A percentile compares a stretch with the other conserved stretches of the same genome.
These are phyloP conservation scores for Solanum verrucosum DNA, from an alignment of 257 asterid genomes.

Conservation along the genomic window DNA sequence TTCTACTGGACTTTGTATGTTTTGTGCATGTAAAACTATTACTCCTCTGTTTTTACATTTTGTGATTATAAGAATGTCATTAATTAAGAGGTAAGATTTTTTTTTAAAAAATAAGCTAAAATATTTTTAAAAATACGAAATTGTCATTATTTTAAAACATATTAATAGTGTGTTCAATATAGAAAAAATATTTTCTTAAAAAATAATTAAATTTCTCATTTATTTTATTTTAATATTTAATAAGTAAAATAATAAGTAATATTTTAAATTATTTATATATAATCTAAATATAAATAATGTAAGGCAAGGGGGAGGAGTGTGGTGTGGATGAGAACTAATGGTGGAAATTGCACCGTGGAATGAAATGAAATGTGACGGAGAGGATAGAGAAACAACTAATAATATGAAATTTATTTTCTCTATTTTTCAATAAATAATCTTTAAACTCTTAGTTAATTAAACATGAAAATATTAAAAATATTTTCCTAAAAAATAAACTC, in stretches of 20 bases:
- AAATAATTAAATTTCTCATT: neutral
- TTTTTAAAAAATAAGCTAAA: neutral
- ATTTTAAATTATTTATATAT: neutral
- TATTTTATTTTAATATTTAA: neutral
- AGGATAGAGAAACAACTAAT: neutral
- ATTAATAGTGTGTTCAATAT: neutral
- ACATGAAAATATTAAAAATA: no score
- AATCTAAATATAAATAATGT: no score
- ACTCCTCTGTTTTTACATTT: neutral
- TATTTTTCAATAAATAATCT: neutral
- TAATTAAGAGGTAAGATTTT: neutral
- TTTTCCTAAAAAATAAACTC: neutral
- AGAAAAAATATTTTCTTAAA: neutral
- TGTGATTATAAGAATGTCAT: neutral
- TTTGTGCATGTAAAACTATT: neutral
- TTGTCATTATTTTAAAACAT: neutral
- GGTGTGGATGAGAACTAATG: neutral
- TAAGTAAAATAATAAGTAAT: neutral
- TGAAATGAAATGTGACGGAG: neutral
- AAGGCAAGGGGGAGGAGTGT: neutral
- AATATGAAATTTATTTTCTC: neutral
- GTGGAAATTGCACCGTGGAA: neutral
- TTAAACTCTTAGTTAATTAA: neutral
- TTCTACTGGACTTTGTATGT: neutral
- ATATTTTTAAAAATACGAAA: neutral